phyloP scores from a whole-genome alignment of 768 basidiomycete species.

The Tephrocybe sp. region DNA sequence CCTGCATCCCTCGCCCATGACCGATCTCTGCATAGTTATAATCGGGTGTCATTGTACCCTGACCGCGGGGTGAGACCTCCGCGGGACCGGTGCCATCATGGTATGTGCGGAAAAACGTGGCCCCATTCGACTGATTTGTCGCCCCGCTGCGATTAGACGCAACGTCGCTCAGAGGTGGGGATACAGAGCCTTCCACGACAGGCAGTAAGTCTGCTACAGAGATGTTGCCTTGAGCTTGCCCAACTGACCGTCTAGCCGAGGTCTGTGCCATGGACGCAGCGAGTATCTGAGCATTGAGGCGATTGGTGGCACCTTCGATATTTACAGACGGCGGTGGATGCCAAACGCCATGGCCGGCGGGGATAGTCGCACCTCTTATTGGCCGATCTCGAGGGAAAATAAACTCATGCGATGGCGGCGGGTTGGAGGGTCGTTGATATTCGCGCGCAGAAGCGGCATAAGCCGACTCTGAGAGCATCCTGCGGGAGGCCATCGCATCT shows the following conservation, averaged over 20 bases:
- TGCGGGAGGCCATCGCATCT: slow-evolving; percentile 30
- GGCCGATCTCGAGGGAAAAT: slow-evolving; percentile 35
- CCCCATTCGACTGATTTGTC: slow-evolving; percentile 54
- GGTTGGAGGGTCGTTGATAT: slow-evolving; percentile 20
- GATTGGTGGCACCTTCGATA: slow-evolving; percentile 32
- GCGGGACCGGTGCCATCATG: slow-evolving; percentile 39
- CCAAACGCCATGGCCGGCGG: slow-evolving; percentile 15
- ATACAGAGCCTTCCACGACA: slow-evolving; percentile 59
- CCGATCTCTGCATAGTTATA: slow-evolving; percentile 77
- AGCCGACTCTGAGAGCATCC: slow-evolving; percentile 25
- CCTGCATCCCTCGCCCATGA: slow-evolving; percentile 59
- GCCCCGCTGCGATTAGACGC: slow-evolving; percentile 54
- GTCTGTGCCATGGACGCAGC: slow-evolving; percentile 29
- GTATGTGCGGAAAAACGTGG: slow-evolving; percentile 60
- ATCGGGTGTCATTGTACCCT: slow-evolving; percentile 69
- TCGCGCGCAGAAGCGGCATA: slow-evolving; percentile 22
- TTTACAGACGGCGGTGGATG: slow-evolving; percentile 29
- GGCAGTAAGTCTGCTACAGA: slow-evolving; percentile 51
- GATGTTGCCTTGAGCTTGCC: slow-evolving; percentile 31
- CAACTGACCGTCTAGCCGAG: slow-evolving; percentile 40
- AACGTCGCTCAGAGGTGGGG: slow-evolving; percentile 63
- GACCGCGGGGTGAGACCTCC: slow-evolving; percentile 38
- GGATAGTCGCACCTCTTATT: slow-evolving; percentile 24
- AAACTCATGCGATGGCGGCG: slow-evolving; percentile 33
- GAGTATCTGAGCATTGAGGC: slow-evolving; percentile 37